Evolutionary conservation across 768 basidiomycete species (phyloP).

Genomic region (Dendrothele bispora): DNA sequence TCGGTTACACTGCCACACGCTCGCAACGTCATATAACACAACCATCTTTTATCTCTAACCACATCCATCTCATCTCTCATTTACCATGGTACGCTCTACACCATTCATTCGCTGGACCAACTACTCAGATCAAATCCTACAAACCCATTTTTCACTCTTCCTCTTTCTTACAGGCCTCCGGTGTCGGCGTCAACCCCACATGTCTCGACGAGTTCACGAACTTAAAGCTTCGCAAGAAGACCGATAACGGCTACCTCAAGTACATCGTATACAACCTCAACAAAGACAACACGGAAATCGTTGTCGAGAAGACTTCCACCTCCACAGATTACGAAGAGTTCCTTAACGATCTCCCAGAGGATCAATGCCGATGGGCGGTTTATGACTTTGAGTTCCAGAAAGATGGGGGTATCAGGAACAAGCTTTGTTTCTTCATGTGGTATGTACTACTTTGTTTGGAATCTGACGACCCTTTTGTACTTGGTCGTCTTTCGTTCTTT

Average conservation of each 20-base stretch:
- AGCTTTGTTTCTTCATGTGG: constrained; percentile 85
- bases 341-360: constrained; percentile 67
- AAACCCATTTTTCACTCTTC: too few species aligned
- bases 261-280: constrained; percentile 83
- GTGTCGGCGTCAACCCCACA: constrained; percentile 55
- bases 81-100: neutral
- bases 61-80: neutral
- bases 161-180: constrained; percentile 49
- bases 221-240: constrained; percentile 76
- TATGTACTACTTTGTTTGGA: constrained; percentile 40
- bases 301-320: constrained; percentile 67
- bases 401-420: constrained; percentile 79
- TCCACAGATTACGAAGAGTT: constrained; percentile 69
- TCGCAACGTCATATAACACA: too few species aligned
- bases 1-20: too few species aligned
- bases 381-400: constrained; percentile 88
- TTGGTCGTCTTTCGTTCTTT: neutral
- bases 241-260: too few species aligned
- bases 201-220: constrained; percentile 65
- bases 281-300: constrained; percentile 63
- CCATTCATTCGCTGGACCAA: too few species aligned
- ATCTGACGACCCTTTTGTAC: neutral
- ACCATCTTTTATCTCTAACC: constrained; percentile 8
- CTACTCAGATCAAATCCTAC: too few species aligned
- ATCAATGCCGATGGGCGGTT: constrained; percentile 83